Base-by-base conservation (phyloP, 1,284 basidiomycete species). In the Microbotryomycetes sp. region DNA sequence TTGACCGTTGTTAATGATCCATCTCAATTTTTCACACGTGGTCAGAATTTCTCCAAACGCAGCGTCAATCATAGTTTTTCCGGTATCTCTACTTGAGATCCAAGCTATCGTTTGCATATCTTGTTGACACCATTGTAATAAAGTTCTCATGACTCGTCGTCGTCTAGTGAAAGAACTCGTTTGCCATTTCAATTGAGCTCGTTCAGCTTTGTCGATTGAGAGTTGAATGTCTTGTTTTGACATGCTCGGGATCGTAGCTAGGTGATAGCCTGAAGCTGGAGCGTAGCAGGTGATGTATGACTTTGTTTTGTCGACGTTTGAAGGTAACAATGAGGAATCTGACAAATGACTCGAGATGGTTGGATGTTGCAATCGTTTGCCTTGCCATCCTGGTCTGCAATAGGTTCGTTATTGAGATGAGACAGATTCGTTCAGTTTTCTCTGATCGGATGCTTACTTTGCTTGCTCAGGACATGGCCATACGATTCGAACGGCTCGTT, bases 1-100 rank as follows among this genome's bases (percentile, higher is more conserved):
- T 75, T 93, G 89, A 56, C 90, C 92, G 68, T 92, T 82, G 16
- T 85, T 82, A 57, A 94, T 80, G 16, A 94, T 74, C 87, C 88
- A 90, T 30, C 64, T 56, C 1, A 66, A 45, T 58, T 96, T 96
- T 9, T 88, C 87, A 71, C 88, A 87, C 0, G 89, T 92, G 9
- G 88, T 89, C 59, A 94, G 73, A 65, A 94, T 87, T 77, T 94
- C 92, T 48, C 92, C 92, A 51, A 94, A 80, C 1, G 88, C 86
- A 50, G 91, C 90, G 69, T 94, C 92, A 63, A 94, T 81, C 71
- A 91, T 89, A 32, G 94, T 97, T 80, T 97, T 98, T 61, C 94
- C 94, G 0, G 92, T 92, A 76, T 98, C 94, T 42, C 93, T 81
- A 72, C 89, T 91, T 36, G 91, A 91, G n/a, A 96, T 88, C 51